Base-by-base conservation (phyloP, 192 early-diverging fungal genomes). In the Coemansia sp. region DNA sequence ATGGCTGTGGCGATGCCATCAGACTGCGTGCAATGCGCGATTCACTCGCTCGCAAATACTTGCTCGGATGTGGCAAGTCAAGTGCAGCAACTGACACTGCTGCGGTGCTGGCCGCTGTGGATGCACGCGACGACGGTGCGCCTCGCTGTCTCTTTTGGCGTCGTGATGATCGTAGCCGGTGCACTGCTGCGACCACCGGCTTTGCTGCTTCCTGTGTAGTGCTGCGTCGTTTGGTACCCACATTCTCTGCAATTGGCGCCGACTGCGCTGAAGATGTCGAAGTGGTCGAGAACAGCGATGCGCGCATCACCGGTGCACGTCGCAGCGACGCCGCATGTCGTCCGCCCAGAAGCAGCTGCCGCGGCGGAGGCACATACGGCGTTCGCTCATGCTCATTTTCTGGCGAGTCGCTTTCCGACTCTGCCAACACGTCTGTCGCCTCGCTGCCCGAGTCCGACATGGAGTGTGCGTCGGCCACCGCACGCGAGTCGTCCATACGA, bases 231-330 rank as follows among this genome's bases (percentile, higher is more conserved):
- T 57, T 57, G 29, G 17, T 11, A n/a, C 23, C 35, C n/a, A 5
- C 37, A 14, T 29, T 22, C 9, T 37, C 54, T 6, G 14, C 54
- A 2, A 38, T 8, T 32, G 21, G 19, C 9, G 69, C 25, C 11
- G 27, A 8, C 32, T 35, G 32, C 32, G 32, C 32, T 35, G 32
- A 35, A 8, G 32, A 35, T 35, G 32, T 9, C 32, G 32, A 35
- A 35, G 32, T 11, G 7, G 70, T 59, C 17, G 76, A 56, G 63
- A 79, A 79, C 35, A 79, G 71, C 59, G 76, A 79, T 12, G 71
- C 76, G 23, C 76, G 70, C 76, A 73, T 79, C 9, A 73, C 76
- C 0, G 76, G 71, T 2, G 38, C 71, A 9, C 71, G 76, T 5
- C 76, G 63, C 50, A 73, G 48, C 11, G 76, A 54, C 59, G 66